Evolutionary conservation across 2,329 filamentous ascomycete genomes (phyloP), one percentile per base, ranked within the genome.

Genomic region (Colletotrichum sp.): DNA sequence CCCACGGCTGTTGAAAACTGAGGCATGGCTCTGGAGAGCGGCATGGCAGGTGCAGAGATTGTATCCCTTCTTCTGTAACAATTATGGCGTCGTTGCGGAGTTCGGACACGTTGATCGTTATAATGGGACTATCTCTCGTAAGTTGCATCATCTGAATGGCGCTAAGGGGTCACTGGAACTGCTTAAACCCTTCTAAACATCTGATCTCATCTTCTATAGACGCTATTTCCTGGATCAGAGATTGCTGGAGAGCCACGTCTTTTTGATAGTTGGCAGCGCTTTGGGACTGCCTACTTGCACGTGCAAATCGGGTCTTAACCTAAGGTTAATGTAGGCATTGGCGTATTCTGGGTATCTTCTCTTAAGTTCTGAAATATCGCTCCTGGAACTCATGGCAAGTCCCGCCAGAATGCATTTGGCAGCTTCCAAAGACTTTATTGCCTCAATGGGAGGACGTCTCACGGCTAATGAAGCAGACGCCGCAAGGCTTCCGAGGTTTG

Each of bases 31-130:
- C 16, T 65, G 36, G 1, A 65, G 62, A 16, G 34, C 24, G 13
- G 44, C 15, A 13, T 30, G 34, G 24, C 18, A 66, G 63, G 28
- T n/a, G 24, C 3, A 66, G 63, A 52, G 18, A 66, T 30, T 28
- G 0, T 0, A 52, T 52, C 0, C 10, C 36, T 18, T 52, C 2
- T 30, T 49, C 0, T 9, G 36, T 66, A 10, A 3, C 26, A 21
- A 52, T 52, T 3, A 66, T 30, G 1, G 36, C 26, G 16, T 66
- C 63, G 63, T 18, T 66, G 21, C 36, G 63, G 36, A 66, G 8
- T 16, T 30, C 16, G 6, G 36, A 66, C 16, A 66, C 63, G 13
- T 66, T 66, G 34, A 66, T 52, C 21, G 9, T 32, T 21, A 2
- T 10, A 18, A 66, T 3, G 15, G 26, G 63, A 16, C 63, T 18